phyloP scores from a whole-genome alignment of 352 stramenopile genomes.

The Thraustochytrium sp. region DNA sequence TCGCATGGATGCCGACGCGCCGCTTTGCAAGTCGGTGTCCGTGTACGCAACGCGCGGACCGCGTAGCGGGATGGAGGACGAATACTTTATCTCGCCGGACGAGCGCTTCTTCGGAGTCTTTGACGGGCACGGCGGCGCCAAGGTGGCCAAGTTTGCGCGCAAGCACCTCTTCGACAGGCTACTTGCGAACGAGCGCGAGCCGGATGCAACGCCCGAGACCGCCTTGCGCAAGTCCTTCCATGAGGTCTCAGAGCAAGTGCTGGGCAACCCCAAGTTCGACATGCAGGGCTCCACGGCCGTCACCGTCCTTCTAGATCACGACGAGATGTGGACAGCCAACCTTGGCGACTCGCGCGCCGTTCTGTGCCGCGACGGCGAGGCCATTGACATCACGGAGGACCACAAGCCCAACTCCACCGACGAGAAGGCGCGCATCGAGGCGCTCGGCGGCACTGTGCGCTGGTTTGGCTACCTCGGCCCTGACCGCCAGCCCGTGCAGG shows the following conservation, averaged over 20 bases:
- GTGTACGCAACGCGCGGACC: constrained; percentile 46
- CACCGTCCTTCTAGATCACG: constrained; percentile 42
- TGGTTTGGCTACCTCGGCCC: constrained; percentile 53
- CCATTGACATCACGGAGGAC: constrained; percentile 64
- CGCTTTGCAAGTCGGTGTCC: constrained; percentile 38
- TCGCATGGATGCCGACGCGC: not conserved
- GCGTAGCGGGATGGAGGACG: constrained; percentile 54
- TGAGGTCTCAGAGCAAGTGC: constrained; percentile 47
- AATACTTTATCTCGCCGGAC: constrained; percentile 51
- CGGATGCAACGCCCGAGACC: not conserved
- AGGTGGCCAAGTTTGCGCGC: constrained; percentile 53
- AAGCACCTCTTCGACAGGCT: constrained; percentile 50
- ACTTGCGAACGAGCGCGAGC: not conserved
- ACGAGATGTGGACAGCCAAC: constrained; percentile 61
- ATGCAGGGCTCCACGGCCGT: constrained; percentile 54
- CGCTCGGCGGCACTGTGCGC: constrained; percentile 59
- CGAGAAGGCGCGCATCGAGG: constrained; percentile 61
- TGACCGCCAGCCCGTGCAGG: constrained; percentile 56
- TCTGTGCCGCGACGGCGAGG: constrained; percentile 67
- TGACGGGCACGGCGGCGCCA: constrained; percentile 52
- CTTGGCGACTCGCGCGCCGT: constrained; percentile 90
- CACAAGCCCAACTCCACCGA: constrained; percentile 67
- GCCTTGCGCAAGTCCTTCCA: constrained; percentile 46
- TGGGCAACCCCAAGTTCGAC: constrained; percentile 48
- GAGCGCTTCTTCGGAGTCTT: constrained; percentile 52